Evolutionary conservation across 768 basidiomycete species (phyloP).

Genomic region (Phylloporus scabripes): DNA sequence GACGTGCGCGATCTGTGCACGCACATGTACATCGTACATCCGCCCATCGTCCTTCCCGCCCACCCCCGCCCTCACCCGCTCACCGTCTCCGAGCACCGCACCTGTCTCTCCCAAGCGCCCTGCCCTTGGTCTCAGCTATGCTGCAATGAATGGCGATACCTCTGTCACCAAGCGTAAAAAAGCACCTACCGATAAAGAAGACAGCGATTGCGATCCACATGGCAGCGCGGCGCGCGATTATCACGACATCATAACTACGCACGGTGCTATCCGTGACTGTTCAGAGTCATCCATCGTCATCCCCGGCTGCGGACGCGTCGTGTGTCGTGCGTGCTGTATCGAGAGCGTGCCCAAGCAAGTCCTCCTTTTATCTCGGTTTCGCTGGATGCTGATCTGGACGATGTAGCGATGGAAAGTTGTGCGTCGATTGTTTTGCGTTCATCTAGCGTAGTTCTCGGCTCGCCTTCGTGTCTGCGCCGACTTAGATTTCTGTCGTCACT

Average conservation of each 20-base stretch:
- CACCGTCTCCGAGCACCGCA: constrained; percentile 25
- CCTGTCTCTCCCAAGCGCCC: constrained; percentile 26
- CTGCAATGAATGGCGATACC: constrained; percentile 20
- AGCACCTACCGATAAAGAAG: constrained; percentile 17
- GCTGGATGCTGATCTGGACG: constrained; percentile 8
- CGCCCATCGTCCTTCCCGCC: constrained; percentile 31
- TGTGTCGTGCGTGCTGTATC: constrained; percentile 33
- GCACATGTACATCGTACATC: constrained; percentile 33
- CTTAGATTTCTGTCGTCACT: not conserved
- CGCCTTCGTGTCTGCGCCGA: not conserved
- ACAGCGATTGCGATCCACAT: constrained; percentile 6
- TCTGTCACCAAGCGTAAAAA: constrained; percentile 27
- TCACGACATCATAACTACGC: not conserved
- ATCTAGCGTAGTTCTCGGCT: constrained; percentile 6
- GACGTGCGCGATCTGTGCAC: constrained; percentile 34
- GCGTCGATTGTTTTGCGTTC: constrained; percentile 28
- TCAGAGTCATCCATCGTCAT: constrained; percentile 11
- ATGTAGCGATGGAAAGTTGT: constrained; percentile 28
- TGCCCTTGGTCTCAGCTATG: constrained; percentile 21
- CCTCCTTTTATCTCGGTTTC: not conserved
- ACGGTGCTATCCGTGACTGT: constrained; percentile 3
- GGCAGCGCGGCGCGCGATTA: not conserved
- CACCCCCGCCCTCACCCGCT: constrained; percentile 33
- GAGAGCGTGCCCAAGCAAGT: constrained; percentile 34
- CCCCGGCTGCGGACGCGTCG: constrained; percentile 32